Evolutionary conservation across 2,329 filamentous ascomycete species (phyloP), one percentile per base, ranked within the genome.

Genomic region (Aspergillus carbonarius): DNA sequence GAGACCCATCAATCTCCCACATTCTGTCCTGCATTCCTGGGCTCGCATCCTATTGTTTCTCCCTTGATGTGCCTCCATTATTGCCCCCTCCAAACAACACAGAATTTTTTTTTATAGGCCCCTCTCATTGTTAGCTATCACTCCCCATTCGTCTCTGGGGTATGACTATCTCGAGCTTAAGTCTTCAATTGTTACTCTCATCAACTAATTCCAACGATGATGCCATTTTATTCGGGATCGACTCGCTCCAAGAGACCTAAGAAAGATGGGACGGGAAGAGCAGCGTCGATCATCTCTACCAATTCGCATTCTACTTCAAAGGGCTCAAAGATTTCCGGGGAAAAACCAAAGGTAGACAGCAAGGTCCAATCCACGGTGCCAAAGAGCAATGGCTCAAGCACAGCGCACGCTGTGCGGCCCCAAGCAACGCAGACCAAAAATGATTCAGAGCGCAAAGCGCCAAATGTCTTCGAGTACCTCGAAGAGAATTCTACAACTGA

Each of bases 391-490:
- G 61, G 44, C 5, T 40, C 65, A 40, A 64, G 61, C 46, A 55
- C 42, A 17, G 53, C 25, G 18, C 50, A 63, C 59, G 34, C 60
- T 32, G 42, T 63, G 46, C 68, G 67, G 46, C 46, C 60, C 27
- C 64, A 61, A 55, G 58, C 58, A 32, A 47, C 62, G 9, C 65
- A 60, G 32, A 37, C 42, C 17, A 68, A 66, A 42, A 20, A 55
- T 23, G 66, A 60, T 30, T 35, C 64, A 4, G 50, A 65, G 25
- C 65, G 62, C 37, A 67, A 63, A 39, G 50, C 64, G 13, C 74
- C 74, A 4, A 71, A 77, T 63, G 75, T 78, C 8, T 78, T 78
- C 62, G 70, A 77, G 46, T 78, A 73, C 47, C 66, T 78, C 6
- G 73, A 76, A 18, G 63, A 71, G 12, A 65, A 62, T 12, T 55